Evolutionary conservation across 1,284 basidiomycete species (phyloP).

Genomic region (Thelephora terrestris): DNA sequence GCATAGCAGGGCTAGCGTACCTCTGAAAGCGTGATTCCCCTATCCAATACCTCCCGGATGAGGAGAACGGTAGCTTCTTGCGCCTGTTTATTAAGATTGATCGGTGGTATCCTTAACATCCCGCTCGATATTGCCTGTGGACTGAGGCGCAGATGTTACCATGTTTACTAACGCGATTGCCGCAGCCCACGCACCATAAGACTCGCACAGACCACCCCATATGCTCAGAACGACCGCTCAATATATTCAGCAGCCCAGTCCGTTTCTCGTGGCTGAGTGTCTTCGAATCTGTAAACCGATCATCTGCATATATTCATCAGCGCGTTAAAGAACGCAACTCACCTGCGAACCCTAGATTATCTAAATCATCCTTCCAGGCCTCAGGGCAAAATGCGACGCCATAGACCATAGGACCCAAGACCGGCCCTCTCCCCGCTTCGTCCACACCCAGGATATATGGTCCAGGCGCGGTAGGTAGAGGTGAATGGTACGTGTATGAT

Average conservation of each 20-base stretch:
- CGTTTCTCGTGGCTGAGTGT: slow-evolving; percentile 72
- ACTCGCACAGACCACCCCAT: slow-evolving; percentile 81
- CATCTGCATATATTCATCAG: not conserved
- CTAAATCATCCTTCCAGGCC: slow-evolving; percentile 66
- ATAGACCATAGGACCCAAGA: slow-evolving; percentile 91
- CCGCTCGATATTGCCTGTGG: slow-evolving; percentile 88
- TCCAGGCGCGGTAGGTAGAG: slow-evolving; percentile 48
- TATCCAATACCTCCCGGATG: slow-evolving; percentile 74
- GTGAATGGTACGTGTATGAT: slow-evolving; percentile 81
- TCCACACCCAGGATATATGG: slow-evolving; percentile 93
- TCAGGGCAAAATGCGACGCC: slow-evolving; percentile 89
- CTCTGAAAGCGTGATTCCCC: slow-evolving; percentile 77
- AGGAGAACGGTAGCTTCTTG: slow-evolving; percentile 86
- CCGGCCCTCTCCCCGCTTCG: slow-evolving; percentile 93
- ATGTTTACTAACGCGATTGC: not conserved
- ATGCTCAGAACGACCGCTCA: slow-evolving; percentile 57
- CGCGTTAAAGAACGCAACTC: slow-evolving; percentile 3
- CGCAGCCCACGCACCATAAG: slow-evolving; percentile 38
- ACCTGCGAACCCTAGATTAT: slow-evolving; percentile 87
- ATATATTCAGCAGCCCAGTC: slow-evolving; percentile 46
- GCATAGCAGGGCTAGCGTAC: slow-evolving; percentile 27
- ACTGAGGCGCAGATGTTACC: slow-evolving; percentile 31
- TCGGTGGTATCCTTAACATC: slow-evolving; percentile 80
- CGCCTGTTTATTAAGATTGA: slow-evolving; percentile 89
- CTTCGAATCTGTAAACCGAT: slow-evolving; percentile 68